A percentile compares a stretch with the other conserved stretches of the same genome.
Evolutionary conservation across 495 filamentous ascomycete species (phyloP).

Genomic region (Chaetomium cochliodes): DNA sequence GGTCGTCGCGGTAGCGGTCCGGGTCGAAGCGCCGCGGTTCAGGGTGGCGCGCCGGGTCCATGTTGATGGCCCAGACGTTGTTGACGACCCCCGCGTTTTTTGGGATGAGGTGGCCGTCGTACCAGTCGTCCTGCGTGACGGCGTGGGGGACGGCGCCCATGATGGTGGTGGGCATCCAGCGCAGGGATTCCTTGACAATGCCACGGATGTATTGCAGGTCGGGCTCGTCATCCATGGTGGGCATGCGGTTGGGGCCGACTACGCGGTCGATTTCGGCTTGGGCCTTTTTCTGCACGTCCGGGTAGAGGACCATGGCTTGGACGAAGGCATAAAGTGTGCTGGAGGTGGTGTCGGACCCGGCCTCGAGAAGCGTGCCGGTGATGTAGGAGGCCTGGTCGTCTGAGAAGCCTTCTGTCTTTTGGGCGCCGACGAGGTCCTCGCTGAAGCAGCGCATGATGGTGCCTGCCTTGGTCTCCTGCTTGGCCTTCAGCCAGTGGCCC

Average conservation of each 20-base stretch:
- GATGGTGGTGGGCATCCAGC: conserved; percentile 59
- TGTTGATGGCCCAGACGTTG: conserved; percentile 51
- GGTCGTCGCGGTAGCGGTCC: conserved; percentile 33
- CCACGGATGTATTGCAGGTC: conserved; percentile 53
- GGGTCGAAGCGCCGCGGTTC: conserved; percentile 42
- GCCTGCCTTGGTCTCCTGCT: conserved; percentile 29
- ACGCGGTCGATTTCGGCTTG: conserved; percentile 58
- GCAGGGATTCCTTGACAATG: conserved; percentile 56
- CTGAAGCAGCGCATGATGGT: conserved; percentile 43
- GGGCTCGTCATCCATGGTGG: conserved; percentile 51
- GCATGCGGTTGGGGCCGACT: conserved; percentile 49
- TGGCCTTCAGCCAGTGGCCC: conserved; percentile 37
- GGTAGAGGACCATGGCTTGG: conserved; percentile 57
- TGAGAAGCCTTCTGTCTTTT: conserved; percentile 41
- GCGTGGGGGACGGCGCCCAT: conserved; percentile 57
- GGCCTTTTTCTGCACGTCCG: conserved; percentile 48
- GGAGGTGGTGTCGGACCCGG: conserved; percentile 58
- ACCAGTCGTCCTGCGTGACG: conserved; percentile 51
- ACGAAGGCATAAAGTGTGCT: conserved; percentile 56
- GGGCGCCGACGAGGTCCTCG: conserved; percentile 41
- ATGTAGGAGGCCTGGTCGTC: conserved; percentile 47
- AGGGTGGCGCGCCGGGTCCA: conserved; percentile 38
- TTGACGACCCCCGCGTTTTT: conserved; percentile 47
- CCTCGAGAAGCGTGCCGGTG: conserved; percentile 55
- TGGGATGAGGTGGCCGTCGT: conserved; percentile 53